Conservation (phyloP, 1,139 yeast genomes). For the Lodderomyces parapsilosis region DNA sequence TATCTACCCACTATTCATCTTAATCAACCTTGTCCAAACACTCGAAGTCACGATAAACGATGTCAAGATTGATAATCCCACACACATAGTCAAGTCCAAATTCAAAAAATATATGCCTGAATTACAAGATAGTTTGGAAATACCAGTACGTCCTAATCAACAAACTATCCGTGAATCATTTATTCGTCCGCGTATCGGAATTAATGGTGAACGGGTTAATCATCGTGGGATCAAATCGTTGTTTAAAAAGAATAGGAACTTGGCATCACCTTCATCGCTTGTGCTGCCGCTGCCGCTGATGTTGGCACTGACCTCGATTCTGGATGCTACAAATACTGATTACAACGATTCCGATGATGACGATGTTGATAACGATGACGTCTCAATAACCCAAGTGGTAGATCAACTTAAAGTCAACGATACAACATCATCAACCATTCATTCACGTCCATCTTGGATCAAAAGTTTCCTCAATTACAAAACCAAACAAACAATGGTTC, state of each 20-base stretch:
- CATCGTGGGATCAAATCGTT: not conserved
- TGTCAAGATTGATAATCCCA: slow-evolving; percentile 14
- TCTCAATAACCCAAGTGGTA: not conserved
- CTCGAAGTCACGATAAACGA: slow-evolving; percentile 12
- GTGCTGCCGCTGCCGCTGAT: slow-evolving; percentile 1
- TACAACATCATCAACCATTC: slow-evolving; percentile 8
- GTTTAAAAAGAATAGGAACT: not conserved
- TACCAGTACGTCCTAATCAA: slow-evolving; percentile 13
- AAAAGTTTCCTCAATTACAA: slow-evolving; percentile 15
- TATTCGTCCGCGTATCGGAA: not conserved
- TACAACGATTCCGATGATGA: not conserved
- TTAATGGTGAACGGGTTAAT: not conserved
- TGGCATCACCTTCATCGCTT: not conserved
- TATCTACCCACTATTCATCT: not conserved
- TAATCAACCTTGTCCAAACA: not conserved
- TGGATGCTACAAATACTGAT: not conserved
- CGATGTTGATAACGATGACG: slow-evolving; percentile 2
- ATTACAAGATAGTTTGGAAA: slow-evolving; percentile 13
- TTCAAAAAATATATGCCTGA: slow-evolving; percentile 14
- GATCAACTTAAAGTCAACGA: not conserved
- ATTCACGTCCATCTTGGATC: slow-evolving; percentile 19
- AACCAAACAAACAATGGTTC: not conserved
- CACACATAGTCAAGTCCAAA: slow-evolving; percentile 12
- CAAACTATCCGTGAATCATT: slow-evolving; percentile 13
- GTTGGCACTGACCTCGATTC: not conserved